Percentiles rank a stretch among this genome's conserved stretches.
Conservation (phyloP, 2,329 filamentous ascomycete genomes). For the Penicillium psychrosexuale region DNA sequence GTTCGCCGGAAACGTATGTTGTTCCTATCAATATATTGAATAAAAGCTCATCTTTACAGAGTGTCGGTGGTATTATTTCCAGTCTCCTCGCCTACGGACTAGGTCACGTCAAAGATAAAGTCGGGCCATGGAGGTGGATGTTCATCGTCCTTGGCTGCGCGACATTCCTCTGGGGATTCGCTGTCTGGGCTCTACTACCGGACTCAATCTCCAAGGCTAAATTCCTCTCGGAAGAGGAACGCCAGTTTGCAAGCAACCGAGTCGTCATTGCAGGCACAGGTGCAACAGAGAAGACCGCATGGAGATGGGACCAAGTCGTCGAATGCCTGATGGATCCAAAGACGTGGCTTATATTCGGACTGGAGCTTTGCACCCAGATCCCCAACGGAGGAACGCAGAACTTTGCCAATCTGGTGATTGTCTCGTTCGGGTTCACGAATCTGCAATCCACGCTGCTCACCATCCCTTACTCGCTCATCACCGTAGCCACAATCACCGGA, state of each 20-base stretch:
- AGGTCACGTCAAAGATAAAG: constrained; percentile 48
- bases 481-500: constrained; percentile 48
- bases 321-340: constrained; percentile 59
- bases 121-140: constrained; percentile 47
- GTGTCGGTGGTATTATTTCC: constrained; percentile 17
- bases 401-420: constrained; percentile 38
- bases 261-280: constrained; percentile 53
- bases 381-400: constrained; percentile 62
- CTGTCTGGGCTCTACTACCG: constrained; percentile 51
- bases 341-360: constrained; percentile 57
- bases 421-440: constrained; percentile 21
- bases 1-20: constrained; percentile 41
- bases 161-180: constrained; percentile 53
- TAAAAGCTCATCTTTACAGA: constrained; percentile 11
- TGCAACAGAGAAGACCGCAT: constrained; percentile 47
- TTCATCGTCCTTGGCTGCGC: constrained; percentile 54
- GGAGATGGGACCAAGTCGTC: constrained; percentile 51
- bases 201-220: constrained; percentile 54
- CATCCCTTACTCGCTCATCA: constrained; percentile 57
- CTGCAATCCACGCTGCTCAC: constrained; percentile 47
- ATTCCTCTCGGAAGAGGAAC: constrained; percentile 57
- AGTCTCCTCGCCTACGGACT: constrained; percentile 50
- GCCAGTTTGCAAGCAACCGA: constrained; percentile 34
- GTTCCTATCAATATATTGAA: not conserved
- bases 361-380: constrained; percentile 53